phyloP scores from a whole-genome alignment of 495 filamentous ascomycete species.

The Tuber brumale region DNA sequence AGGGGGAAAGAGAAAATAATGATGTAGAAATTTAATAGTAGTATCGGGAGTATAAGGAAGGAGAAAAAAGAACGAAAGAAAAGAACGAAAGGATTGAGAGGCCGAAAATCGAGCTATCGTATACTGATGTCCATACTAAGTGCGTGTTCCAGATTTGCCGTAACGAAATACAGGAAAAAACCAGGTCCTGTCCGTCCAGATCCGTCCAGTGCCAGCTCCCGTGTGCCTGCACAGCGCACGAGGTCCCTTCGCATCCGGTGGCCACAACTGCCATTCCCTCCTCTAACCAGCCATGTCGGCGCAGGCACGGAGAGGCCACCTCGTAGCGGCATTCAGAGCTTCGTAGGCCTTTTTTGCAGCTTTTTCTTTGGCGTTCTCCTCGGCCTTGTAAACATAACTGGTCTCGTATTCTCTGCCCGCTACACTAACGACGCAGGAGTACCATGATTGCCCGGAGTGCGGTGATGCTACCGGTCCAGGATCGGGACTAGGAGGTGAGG shows the following conservation, averaged over 20 bases:
- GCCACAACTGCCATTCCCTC: conserved; percentile 20
- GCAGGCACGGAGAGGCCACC: conserved; percentile 19
- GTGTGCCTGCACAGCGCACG: conserved; percentile 25
- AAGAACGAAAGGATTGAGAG: conserved; percentile 16
- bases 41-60: background rate
- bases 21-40: background rate
- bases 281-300: conserved; percentile 34
- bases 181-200: conserved; percentile 30
- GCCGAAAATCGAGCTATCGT: conserved; percentile 14
- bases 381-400: conserved; percentile 39
- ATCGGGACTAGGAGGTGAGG: conserved; percentile 34
- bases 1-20: conserved; percentile 8
- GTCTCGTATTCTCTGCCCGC: conserved; percentile 37
- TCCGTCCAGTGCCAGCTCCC: conserved; percentile 26
- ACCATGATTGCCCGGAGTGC: conserved; percentile 38
- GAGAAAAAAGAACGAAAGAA: conserved; percentile 2
- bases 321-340: conserved; percentile 27
- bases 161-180: conserved; percentile 19
- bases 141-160: conserved; percentile 21
- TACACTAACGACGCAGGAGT: conserved; percentile 40
- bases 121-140: background rate
- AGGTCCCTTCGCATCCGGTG: conserved; percentile 24
- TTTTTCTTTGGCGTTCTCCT: conserved; percentile 40
- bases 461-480: conserved; percentile 23
- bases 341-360: conserved; percentile 41